These are phyloP conservation scores for Colletotrichum noveboracense DNA, from an alignment of 2,329 filamentous ascomycete species.

Conservation along the genomic window DNA sequence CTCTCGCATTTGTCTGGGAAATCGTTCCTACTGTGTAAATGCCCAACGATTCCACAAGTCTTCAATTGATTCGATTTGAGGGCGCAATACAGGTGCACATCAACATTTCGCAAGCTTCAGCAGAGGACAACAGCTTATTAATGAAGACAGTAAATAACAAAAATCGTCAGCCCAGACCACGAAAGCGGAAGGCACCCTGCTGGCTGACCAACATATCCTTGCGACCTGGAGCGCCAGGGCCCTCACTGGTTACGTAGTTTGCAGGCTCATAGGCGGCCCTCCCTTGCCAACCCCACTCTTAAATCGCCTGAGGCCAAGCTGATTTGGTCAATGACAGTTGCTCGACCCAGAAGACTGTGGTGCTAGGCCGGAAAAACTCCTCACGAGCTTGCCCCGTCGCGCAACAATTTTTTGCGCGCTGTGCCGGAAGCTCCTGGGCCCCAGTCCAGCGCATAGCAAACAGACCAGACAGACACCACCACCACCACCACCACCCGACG, in stretches of 20 bases:
- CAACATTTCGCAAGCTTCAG: background rate
- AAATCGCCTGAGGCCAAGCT: slow-evolving; percentile 18
- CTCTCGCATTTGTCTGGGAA: background rate
- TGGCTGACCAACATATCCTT: slow-evolving; percentile 18
- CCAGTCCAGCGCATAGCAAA: slow-evolving; percentile 13
- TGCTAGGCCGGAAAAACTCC: slow-evolving; percentile 19
- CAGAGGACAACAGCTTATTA: background rate
- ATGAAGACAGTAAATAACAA: background rate
- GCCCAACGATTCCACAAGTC: background rate
- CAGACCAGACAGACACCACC: background rate
- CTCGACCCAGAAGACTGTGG: background rate
- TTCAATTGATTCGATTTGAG: background rate
- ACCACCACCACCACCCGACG: background rate
- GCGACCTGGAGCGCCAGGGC: background rate
- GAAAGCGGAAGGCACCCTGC: background rate
- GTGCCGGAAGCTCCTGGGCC: background rate
- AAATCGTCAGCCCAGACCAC: background rate
- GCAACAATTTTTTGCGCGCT: slow-evolving; percentile 24
- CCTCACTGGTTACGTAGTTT: slow-evolving; percentile 20
- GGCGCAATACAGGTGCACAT: background rate
- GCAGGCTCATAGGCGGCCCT: slow-evolving; percentile 1
- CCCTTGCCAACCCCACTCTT: slow-evolving; percentile 15
- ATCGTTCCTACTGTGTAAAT: background rate
- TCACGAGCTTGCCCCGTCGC: slow-evolving; percentile 19
- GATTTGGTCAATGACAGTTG: slow-evolving; percentile 11